These are phyloP conservation scores for Polytrichum commune DNA, from an alignment of 225 moss, liverwort and hornwort genomes.

Conservation along the genomic window DNA sequence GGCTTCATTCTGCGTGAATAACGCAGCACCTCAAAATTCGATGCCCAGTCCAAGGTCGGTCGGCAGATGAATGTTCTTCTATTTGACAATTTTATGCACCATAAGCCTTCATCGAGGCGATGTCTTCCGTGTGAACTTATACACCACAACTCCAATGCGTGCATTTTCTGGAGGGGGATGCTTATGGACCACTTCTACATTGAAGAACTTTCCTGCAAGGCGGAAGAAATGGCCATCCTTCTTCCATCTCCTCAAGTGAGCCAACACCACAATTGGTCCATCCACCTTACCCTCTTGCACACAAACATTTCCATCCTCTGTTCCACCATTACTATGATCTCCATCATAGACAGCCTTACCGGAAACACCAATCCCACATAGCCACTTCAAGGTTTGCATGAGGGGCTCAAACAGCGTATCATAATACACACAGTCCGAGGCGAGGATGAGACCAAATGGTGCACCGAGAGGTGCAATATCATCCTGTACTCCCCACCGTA, in stretches of 20 bases:
- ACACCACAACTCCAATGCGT: constrained; percentile 68
- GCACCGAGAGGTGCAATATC: constrained; percentile 36
- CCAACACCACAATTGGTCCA: constrained; percentile 41
- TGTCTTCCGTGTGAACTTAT: constrained; percentile 39
- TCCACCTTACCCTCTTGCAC: not conserved
- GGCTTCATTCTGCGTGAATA: too few species aligned
- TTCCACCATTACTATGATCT: not conserved
- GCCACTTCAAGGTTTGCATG: constrained; percentile 66
- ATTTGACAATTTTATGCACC: too few species aligned
- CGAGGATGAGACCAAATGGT: constrained; percentile 69
- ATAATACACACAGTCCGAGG: constrained; percentile 82
- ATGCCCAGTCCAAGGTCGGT: too few species aligned
- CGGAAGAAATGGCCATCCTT: constrained; percentile 79
- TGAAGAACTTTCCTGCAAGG: constrained; percentile 60
- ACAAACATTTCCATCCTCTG: not conserved
- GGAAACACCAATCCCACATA: constrained; percentile 20
- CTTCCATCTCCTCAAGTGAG: constrained; percentile 86
- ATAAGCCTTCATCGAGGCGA: not conserved
- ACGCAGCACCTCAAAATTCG: too few species aligned
- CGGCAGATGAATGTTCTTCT: too few species aligned
- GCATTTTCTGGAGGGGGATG: constrained; percentile 44
- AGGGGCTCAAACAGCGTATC: constrained; percentile 66
- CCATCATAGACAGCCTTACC: constrained; percentile 3
- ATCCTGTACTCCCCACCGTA: constrained; percentile 75
- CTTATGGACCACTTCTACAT: constrained; percentile 52